Conservation (phyloP, 1,139 yeast genomes). For the Candida glucosophila region DNA sequence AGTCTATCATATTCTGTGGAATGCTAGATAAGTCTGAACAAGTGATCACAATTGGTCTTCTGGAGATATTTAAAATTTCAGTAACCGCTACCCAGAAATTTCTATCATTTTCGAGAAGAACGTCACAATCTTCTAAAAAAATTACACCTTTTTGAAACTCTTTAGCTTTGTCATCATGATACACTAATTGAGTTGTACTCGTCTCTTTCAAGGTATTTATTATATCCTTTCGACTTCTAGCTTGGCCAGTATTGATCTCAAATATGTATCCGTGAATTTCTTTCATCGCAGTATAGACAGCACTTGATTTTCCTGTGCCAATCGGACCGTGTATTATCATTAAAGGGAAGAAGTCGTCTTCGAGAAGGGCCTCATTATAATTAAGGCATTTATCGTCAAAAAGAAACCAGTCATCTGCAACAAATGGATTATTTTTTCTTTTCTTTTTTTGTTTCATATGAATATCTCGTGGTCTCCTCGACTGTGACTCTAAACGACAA, state of each 20-base stretch:
- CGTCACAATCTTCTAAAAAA: constrained; percentile 79
- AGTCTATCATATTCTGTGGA: constrained; percentile 44
- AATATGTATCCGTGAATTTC: constrained; percentile 66
- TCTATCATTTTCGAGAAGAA: constrained; percentile 69
- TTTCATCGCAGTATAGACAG: constrained; percentile 61
- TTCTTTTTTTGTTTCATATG: constrained; percentile 17
- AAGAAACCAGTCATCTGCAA: constrained; percentile 20
- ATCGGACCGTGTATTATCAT: constrained; percentile 62
- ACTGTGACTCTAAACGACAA: constrained; percentile 23
- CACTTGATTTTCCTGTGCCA: constrained; percentile 75
- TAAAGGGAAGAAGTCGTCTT: constrained; percentile 48
- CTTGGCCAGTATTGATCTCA: constrained; percentile 70
- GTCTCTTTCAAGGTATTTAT: constrained; percentile 62
- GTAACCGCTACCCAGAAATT: constrained; percentile 74
- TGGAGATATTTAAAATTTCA: constrained; percentile 53
- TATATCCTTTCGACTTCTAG: constrained; percentile 67
- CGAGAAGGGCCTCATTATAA: constrained; percentile 13
- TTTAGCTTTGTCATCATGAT: constrained; percentile 26
- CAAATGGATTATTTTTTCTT: constrained; percentile 15
- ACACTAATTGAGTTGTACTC: constrained; percentile 78
- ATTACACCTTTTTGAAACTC: constrained; percentile 59
- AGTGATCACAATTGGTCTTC: constrained; percentile 76
- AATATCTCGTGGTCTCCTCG: constrained; percentile 21
- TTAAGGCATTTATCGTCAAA: constrained; percentile 13
- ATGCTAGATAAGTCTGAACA: constrained; percentile 50